These are phyloP conservation scores for Aspergillus vadensis DNA, from an alignment of 2,329 filamentous ascomycete genomes.

Conservation along the genomic window DNA sequence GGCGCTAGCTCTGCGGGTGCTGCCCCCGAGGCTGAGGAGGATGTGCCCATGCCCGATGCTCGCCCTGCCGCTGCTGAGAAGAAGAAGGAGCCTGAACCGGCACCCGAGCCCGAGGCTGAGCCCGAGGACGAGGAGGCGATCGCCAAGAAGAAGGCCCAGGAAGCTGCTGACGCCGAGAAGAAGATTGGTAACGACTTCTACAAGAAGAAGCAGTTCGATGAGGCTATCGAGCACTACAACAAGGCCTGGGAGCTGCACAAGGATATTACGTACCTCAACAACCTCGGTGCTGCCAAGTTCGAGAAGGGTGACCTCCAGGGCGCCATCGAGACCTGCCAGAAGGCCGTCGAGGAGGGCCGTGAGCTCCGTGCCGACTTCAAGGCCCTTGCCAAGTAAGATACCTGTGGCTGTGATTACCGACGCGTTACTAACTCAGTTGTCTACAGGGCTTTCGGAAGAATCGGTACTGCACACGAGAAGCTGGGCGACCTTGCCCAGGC, in stretches of 20 bases:
- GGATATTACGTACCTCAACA: constrained; percentile 97
- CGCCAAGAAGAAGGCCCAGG: constrained; percentile 87
- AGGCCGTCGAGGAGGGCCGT: constrained; percentile 87
- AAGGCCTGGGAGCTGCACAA: constrained; percentile 95
- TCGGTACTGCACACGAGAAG: constrained; percentile 93
- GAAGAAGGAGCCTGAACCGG: constrained; percentile 57
- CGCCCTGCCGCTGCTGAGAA: constrained; percentile 50
- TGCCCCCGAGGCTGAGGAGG: constrained; percentile 62
- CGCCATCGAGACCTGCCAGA: constrained; percentile 80
- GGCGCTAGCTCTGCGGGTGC: constrained; percentile 45
- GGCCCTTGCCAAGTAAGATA: constrained; percentile 79
- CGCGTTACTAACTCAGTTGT: constrained; percentile 15
- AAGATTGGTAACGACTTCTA: constrained; percentile 90
- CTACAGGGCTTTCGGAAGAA: constrained; percentile 77
- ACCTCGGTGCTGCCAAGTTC: constrained; percentile 88
- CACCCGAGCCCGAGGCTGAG: constrained; percentile 65
- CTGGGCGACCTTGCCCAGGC: constrained; percentile 76
- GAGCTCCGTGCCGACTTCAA: constrained; percentile 95
- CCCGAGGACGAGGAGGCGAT: constrained; percentile 78
- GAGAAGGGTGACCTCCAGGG: constrained; percentile 94
- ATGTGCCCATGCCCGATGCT: constrained; percentile 77
- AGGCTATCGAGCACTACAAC: constrained; percentile 88
- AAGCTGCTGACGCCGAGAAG: constrained; percentile 92
- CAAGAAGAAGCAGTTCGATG: constrained; percentile 97
- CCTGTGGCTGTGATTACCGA: neutral